Conservation (phyloP, 164 flowering plant species). For the grape (Vitis vinifera) region DNA sequence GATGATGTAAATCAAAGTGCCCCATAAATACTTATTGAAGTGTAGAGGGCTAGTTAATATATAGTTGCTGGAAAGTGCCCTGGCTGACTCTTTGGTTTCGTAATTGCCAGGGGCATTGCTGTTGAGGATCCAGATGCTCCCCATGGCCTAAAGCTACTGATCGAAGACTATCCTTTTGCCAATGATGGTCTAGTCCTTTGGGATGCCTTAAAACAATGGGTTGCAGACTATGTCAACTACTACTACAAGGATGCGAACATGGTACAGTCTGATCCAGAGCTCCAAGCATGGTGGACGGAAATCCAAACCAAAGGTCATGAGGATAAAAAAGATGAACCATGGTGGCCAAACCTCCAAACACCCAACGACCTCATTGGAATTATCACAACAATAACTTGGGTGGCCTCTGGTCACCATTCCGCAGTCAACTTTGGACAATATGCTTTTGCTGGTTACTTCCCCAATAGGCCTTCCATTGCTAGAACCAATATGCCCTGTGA, state of each 20-base stretch:
- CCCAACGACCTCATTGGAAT: slow-evolving; percentile 20
- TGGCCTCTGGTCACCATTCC: slow-evolving; percentile 37
- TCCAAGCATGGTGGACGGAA: slow-evolving; percentile 39
- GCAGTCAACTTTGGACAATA: slow-evolving; percentile 46
- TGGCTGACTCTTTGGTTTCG: not conserved
- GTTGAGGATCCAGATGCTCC: slow-evolving; percentile 29
- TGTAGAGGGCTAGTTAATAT: no score
- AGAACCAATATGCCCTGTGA: slow-evolving; percentile 29
- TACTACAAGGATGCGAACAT: slow-evolving; percentile 19
- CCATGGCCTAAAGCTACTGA: slow-evolving; percentile 28
- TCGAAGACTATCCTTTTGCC: slow-evolving; percentile 41
- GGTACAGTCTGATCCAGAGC: slow-evolving; percentile 25
- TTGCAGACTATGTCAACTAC: slow-evolving; percentile 26
- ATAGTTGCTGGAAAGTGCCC: no score
- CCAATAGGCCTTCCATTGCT: slow-evolving; percentile 32
- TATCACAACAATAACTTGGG: slow-evolving; percentile 34
- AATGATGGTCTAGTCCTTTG: slow-evolving; percentile 33
- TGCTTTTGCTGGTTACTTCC: slow-evolving; percentile 33
- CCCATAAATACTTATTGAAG: no score
- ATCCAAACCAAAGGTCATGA: slow-evolving; percentile 29
- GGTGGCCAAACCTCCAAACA: slow-evolving; percentile 43
- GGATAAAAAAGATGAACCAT: slow-evolving; percentile 35
- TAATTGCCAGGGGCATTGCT: slow-evolving; percentile 31
- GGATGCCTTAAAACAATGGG: slow-evolving; percentile 28
- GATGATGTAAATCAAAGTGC: no score